Evolutionary conservation across 2,329 filamentous ascomycete genomes (phyloP).

Genomic region (Ceratocystis smalleyi): DNA sequence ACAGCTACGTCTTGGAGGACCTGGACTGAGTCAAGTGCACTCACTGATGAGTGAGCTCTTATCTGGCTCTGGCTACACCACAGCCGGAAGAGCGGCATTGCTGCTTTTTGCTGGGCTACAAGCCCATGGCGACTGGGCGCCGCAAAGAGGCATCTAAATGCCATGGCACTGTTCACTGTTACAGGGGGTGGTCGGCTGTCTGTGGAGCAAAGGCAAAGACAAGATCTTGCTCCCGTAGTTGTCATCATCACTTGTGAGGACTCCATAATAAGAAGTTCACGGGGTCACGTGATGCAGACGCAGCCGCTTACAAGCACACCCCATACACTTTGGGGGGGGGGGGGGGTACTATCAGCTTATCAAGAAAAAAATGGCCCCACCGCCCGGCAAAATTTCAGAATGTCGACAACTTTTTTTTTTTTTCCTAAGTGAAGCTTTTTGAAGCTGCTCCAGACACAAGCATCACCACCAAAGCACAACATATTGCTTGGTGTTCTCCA

Average conservation of each 20-base stretch:
- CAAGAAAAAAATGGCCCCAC: constrained; percentile 11
- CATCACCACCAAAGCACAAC: not conserved
- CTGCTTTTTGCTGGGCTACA: not conserved
- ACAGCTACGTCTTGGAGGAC: not conserved
- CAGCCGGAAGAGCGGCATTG: not conserved
- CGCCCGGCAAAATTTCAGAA: constrained; percentile 16
- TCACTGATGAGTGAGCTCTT: constrained; percentile 13
- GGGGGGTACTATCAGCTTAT: constrained; percentile 15
- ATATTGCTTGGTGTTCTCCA: not conserved
- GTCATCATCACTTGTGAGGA: not conserved
- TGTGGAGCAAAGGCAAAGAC: not conserved
- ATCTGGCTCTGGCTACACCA: constrained; percentile 10
- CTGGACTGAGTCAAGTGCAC: not conserved
- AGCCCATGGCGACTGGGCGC: not conserved
- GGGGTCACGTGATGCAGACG: constrained; percentile 4
- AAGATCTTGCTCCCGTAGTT: not conserved
- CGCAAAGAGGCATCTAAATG: not conserved
- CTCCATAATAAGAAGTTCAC: not conserved
- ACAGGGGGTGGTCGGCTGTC: not conserved
- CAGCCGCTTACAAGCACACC: not conserved
- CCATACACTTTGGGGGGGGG: too few species aligned
- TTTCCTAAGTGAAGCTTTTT: not conserved
- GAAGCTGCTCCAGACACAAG: not conserved
- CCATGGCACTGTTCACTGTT: not conserved
- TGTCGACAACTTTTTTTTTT: constrained; percentile 6